Percentiles rank a stretch among this genome's conserved stretches.
phyloP scores from a whole-genome alignment of 192 early-diverging fungal species.

The Gryganskiella cystojenkinii region DNA sequence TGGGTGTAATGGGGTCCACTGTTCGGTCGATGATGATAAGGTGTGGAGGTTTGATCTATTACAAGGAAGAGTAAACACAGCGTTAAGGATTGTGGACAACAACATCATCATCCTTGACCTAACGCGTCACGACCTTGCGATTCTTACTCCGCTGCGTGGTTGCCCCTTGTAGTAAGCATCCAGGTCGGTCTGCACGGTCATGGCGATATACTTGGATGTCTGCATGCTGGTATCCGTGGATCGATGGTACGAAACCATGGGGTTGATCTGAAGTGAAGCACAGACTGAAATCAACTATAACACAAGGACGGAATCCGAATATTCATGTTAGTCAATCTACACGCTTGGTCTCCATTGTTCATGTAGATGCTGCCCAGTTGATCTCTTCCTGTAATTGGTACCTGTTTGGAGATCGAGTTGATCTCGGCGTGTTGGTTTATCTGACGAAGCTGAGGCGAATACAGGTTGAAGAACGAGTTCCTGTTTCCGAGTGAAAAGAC shows the following conservation, averaged over 20 bases:
- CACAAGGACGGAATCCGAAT: no score
- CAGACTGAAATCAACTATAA: slow-evolving; percentile 87
- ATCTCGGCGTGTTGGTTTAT: slow-evolving; percentile 30
- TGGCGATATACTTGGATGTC: slow-evolving; percentile 77
- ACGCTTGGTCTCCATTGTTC: no score
- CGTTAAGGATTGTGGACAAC: no score
- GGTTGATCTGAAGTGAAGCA: slow-evolving; percentile 89
- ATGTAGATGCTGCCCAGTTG: slow-evolving; percentile 53
- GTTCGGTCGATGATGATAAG: slow-evolving; percentile 92
- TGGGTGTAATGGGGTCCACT: slow-evolving; percentile 90
- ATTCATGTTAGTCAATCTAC: no score
- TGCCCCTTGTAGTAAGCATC: slow-evolving; percentile 81
- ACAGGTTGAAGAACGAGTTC: slow-evolving; percentile 51
- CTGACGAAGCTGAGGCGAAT: slow-evolving; percentile 26
- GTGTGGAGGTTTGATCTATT: slow-evolving; percentile 51
- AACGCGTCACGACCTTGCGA: not conserved
- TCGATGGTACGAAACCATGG: slow-evolving; percentile 91
- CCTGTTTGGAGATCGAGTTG: slow-evolving; percentile 42
- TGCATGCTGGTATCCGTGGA: slow-evolving; percentile 76
- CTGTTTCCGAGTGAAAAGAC: slow-evolving; percentile 33
- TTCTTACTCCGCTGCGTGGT: slow-evolving; percentile 68
- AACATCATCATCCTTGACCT: not conserved
- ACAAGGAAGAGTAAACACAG: not conserved
- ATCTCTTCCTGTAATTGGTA: slow-evolving; percentile 55
- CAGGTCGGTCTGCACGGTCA: slow-evolving; percentile 85